Percentiles rank a stretch among this genome's conserved stretches.
Conservation (phyloP, 2,329 filamentous ascomycete genomes). For the Fusarium torulosum region DNA sequence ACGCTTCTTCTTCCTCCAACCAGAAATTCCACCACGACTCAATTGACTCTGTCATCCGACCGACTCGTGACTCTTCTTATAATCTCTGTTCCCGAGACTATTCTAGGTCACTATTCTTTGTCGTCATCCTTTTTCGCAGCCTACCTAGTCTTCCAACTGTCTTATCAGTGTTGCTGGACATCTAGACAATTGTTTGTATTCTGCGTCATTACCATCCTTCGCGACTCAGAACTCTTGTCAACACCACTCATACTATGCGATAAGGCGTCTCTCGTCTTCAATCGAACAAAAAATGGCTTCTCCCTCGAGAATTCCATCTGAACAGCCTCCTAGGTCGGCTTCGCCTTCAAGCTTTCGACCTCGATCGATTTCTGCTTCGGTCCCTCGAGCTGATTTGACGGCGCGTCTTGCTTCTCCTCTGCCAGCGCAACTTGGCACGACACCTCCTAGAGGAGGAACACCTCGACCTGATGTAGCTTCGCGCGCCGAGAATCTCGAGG, state of each 20-base stretch:
- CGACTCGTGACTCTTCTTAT: slow-evolving; percentile 24
- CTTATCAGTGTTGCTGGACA: slow-evolving; percentile 23
- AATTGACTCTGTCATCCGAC: slow-evolving; percentile 43
- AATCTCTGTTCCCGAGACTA: slow-evolving; percentile 27
- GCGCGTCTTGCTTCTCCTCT: slow-evolving; percentile 72
- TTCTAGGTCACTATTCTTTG: slow-evolving; percentile 28
- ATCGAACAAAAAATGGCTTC: slow-evolving; percentile 53
- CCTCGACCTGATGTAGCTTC: slow-evolving; percentile 46
- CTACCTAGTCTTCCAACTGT: slow-evolving; percentile 13
- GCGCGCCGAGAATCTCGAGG: slow-evolving; percentile 52
- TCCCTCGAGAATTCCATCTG: slow-evolving; percentile 55
- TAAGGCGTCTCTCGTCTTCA: slow-evolving; percentile 38
- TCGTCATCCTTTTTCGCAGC: slow-evolving; percentile 35
- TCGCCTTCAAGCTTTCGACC: slow-evolving; percentile 62
- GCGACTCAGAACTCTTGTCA: slow-evolving; percentile 19
- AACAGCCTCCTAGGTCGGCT: slow-evolving; percentile 57
- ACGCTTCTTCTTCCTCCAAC: slow-evolving; percentile 19
- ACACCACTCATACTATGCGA: slow-evolving; percentile 44
- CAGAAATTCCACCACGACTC: slow-evolving; percentile 19
- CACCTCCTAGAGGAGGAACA: slow-evolving; percentile 54
- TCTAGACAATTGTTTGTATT: slow-evolving; percentile 6
- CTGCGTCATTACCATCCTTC: slow-evolving; percentile 34
- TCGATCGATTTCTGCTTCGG: slow-evolving; percentile 63
- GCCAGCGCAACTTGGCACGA: slow-evolving; percentile 56
- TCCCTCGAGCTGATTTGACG: slow-evolving; percentile 70